Base-by-base conservation (phyloP, 345 rosid genomes). In the Aurinia saxatilis region DNA sequence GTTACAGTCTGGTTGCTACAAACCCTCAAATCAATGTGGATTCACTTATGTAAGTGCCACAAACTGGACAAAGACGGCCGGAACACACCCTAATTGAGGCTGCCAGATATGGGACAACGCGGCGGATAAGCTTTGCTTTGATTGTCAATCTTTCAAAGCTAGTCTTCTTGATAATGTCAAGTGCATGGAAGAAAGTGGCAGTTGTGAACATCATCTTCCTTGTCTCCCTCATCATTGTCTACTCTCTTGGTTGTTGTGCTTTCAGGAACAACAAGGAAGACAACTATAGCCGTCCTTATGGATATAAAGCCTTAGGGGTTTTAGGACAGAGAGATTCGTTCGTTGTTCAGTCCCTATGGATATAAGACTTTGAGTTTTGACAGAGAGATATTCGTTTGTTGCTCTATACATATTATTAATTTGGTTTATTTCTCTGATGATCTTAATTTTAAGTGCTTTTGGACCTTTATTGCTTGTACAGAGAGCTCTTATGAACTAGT, bases 161-260 rank as follows among this genome's bases (percentile, higher is more conserved):
- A 97, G 99, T 10, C 77, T 93, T 16, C 80, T 93, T 5, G 90
- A 90, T 71, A 91, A 86, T 74, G 30, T 93, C 64, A 90, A 73
- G 75, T 1, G 87, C 90, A 6, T 93, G 99, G 99, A 93, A 90
- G 84, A 90, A 87, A 79, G 96, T 90, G 23, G 99, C 99, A 1
- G 51, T 87, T 0, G 72, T 93, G 34, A 87, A 85, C 82, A 77
- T 87, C 11, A 40, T 87, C 3, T 81, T 93, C 90, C 92, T 93
- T 2, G 31, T 93, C 7, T 84, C 85, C 83, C 96, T 93, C 52
- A 75, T 93, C 68, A 60, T 90, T 21, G 84, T 90, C 13, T 93
- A 93, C 81, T 81, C 99, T 1, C 63, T 93, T 10, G 96, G 97
- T 9, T 93, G 99, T 74, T 93, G 97, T 45, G 99, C 99, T 0